A percentile compares a stretch with the other conserved stretches of the same genome.
These are phyloP conservation scores for Brassica juncea DNA, from an alignment of 345 rosid genomes.

Conservation along the genomic window DNA sequence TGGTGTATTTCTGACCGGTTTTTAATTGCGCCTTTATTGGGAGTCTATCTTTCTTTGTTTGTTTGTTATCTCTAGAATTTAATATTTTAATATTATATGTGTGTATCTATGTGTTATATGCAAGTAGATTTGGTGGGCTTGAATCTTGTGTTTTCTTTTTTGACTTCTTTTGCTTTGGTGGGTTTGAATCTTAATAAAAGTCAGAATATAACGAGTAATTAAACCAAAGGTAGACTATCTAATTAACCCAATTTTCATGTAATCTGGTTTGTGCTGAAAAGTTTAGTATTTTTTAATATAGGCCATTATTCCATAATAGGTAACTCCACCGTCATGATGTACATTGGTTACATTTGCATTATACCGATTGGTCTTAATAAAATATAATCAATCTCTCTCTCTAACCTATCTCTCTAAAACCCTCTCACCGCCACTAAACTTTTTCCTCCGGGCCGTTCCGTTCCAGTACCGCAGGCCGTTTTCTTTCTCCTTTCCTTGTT, in stretches of 20 bases:
- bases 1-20: conserved; percentile 34
- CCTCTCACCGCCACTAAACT: too few relatives aligned
- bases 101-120: not conserved
- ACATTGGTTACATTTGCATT: too few relatives aligned
- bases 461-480: too few relatives aligned
- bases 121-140: conserved; percentile 36
- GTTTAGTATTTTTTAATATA: too few relatives aligned
- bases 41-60: conserved; percentile 3
- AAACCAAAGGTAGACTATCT: conserved; percentile 21
- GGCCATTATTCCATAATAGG: not conserved
- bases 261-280: not conserved
- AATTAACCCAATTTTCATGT: not conserved
- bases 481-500: too few relatives aligned
- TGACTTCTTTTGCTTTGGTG: not conserved
- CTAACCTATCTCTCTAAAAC: too few relatives aligned
- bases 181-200: not conserved
- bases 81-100: not conserved
- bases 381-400: too few relatives aligned
- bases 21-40: conserved; percentile 41
- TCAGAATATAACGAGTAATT: conserved; percentile 14
- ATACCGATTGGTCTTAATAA: too few relatives aligned
- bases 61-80: not conserved
- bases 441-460: too few relatives aligned
- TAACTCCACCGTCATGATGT: too few relatives aligned
- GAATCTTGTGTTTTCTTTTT: conserved; percentile 10